Base-by-base conservation (phyloP, 164 flowering plant genomes). In the Annona squamosa region DNA sequence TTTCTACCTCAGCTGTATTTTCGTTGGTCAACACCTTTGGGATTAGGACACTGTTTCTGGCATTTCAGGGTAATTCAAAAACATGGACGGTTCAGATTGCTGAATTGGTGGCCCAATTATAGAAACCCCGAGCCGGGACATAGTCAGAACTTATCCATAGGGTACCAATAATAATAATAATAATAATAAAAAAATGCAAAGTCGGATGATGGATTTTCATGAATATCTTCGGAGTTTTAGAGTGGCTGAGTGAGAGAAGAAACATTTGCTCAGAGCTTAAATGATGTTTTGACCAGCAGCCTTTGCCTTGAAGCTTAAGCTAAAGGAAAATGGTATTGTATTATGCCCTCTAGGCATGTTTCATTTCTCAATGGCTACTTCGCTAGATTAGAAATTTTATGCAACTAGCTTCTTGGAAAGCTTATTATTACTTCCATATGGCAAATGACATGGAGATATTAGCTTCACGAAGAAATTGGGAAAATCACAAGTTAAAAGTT, bases 301-400 rank as follows among this genome's bases (percentile, higher is more conserved):
- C 46, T 67, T 67, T 42, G 69, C 37, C 69, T 67, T 67, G 17
- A 67, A 43, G 69, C 41, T 42, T 4, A 67, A 67, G 69, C 37
- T 26, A 26, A 52, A 52, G 13, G 17, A 37, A 65, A 67, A 41
- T 42, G 13, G n/a, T 67, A 63, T 63, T 63, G 18, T 63, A 16
- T 63, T 63, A 26, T 16, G 13, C 59, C 37, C 37, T 26, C 37
- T 26, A 26, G 37, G 37, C 37, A 26, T 26, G 37, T 26, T 26
- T 26, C 37, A 26, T 26, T 1, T 26, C 37, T 26, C 37, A 26
- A 26, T 26, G 37, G 37, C 37, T 26, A 26, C 37, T 26, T 26
- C 37, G 37, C 37, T 26, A 26, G 37, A 26, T 26, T 0, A 26
- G 37, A 26, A 26, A 26, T 26, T 26, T 26, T 26, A 26, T 26